Evolutionary conservation across 495 filamentous ascomycete genomes (phyloP).

Genomic region (Viridothelium virens): DNA sequence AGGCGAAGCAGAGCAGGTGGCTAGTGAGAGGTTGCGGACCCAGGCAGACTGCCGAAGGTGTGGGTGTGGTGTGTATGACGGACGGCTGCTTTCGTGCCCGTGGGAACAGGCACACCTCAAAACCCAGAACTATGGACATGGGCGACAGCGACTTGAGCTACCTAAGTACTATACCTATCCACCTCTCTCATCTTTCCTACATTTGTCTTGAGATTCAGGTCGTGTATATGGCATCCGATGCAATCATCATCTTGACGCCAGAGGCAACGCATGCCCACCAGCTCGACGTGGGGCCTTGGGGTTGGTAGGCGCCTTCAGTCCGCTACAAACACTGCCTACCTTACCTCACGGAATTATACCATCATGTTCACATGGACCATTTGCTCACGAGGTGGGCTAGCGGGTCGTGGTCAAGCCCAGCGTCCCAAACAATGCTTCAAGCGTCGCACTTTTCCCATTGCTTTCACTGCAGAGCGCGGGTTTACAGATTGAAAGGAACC

Average conservation of each 20-base stretch:
- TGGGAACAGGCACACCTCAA: not conserved
- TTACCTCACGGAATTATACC: not conserved
- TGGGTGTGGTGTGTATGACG: constrained; percentile 3
- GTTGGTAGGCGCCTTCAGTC: constrained; percentile 8
- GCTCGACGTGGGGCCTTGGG: constrained; percentile 6
- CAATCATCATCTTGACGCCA: not conserved
- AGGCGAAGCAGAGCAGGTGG: not conserved
- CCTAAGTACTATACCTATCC: too few relatives aligned
- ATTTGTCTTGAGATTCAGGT: too few relatives aligned
- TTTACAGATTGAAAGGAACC: too few relatives aligned
- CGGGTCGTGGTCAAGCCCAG: too few relatives aligned
- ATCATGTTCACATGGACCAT: not conserved
- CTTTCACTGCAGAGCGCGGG: too few relatives aligned
- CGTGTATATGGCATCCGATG: not conserved
- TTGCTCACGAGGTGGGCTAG: not conserved
- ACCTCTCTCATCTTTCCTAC: too few relatives aligned
- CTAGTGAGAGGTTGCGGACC: not conserved
- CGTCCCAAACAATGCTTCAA: too few relatives aligned
- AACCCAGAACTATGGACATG: too few relatives aligned
- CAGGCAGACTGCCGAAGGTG: not conserved
- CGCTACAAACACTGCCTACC: not conserved
- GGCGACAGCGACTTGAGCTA: too few relatives aligned
- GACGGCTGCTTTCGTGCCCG: not conserved
- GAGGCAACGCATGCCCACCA: not conserved
- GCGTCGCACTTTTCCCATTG: too few relatives aligned